Percentiles rank a stretch among this genome's conserved stretches.
Conservation (phyloP, 495 filamentous ascomycete species). For the Xylaria flabelliformis region DNA sequence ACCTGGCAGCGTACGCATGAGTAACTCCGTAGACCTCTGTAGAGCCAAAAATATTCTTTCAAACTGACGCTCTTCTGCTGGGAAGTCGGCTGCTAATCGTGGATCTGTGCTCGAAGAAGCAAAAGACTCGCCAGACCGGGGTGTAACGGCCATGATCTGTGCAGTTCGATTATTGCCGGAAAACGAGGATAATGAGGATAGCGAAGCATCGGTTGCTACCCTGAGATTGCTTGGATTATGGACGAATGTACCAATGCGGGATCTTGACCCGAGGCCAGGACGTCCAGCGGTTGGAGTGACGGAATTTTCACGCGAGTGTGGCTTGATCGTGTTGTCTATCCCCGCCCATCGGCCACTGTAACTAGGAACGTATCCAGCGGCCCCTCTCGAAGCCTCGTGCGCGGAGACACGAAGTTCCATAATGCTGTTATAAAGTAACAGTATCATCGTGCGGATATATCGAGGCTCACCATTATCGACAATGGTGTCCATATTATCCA, state of each 20-base stretch:
- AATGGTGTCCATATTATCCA: slow-evolving; percentile 71
- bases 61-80: slow-evolving; percentile 78
- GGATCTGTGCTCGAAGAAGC: slow-evolving; percentile 59
- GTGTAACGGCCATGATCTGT: slow-evolving; percentile 64
- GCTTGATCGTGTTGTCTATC: slow-evolving; percentile 50
- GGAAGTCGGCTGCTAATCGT: slow-evolving; percentile 60
- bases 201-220: slow-evolving; percentile 56
- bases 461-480: slow-evolving; percentile 76
- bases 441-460: slow-evolving; percentile 80
- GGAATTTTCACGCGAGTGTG: slow-evolving; percentile 57
- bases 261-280: slow-evolving; percentile 53
- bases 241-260: slow-evolving; percentile 67
- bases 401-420: slow-evolving; percentile 70
- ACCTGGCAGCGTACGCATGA: slow-evolving; percentile 68
- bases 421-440: slow-evolving; percentile 80
- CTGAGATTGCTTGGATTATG: slow-evolving; percentile 64
- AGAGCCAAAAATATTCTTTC: slow-evolving; percentile 80
- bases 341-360: slow-evolving; percentile 38
- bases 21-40: slow-evolving; percentile 67
- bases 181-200: slow-evolving; percentile 49
- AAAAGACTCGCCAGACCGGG: slow-evolving; percentile 82
- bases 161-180: slow-evolving; percentile 53
- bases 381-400: slow-evolving; percentile 43
- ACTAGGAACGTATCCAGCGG: slow-evolving; percentile 49
- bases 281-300: slow-evolving; percentile 68